Percentiles rank a stretch among this genome's conserved stretches.
Conservation (phyloP, 1,139 yeast species). For the Yamadazyma diospyri region DNA sequence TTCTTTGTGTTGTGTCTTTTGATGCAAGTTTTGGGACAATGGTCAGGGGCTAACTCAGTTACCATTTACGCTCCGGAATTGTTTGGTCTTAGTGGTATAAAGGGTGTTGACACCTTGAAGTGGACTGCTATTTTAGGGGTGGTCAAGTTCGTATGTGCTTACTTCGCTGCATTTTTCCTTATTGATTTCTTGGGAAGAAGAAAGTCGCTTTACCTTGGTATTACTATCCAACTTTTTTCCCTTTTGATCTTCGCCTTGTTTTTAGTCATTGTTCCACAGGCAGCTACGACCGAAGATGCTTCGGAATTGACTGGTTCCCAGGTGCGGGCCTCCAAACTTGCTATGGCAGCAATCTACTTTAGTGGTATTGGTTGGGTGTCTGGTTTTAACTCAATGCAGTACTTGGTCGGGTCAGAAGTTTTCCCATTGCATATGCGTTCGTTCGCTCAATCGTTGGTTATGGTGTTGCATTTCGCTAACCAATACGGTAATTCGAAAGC, state of each 20-base stretch:
- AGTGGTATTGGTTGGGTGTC: conserved; percentile 61
- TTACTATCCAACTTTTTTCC: conserved; percentile 29
- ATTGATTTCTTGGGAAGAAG: conserved; percentile 48
- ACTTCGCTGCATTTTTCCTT: conserved; percentile 43
- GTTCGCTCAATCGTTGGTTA: conserved; percentile 50
- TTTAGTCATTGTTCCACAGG: conserved; percentile 45
- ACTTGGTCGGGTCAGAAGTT: conserved; percentile 55
- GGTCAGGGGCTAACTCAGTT: conserved; percentile 41
- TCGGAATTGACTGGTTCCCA: conserved; percentile 27
- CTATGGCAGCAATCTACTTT: conserved; percentile 50
- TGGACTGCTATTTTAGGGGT: conserved; percentile 50
- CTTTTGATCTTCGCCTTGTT: conserved; percentile 43
- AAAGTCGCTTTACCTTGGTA: conserved; percentile 36
- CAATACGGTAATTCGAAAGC: conserved; percentile 63
- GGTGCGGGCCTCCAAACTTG: conserved; percentile 42
- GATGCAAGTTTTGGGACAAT: conserved; percentile 26
- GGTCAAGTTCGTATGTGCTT: conserved; percentile 43
- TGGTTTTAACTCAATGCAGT: conserved; percentile 61
- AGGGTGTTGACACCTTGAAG: conserved; percentile 32
- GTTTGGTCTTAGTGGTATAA: conserved; percentile 48
- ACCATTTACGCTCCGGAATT: conserved; percentile 57
- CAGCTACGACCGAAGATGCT: conserved; percentile 25
- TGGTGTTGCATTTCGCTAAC: conserved; percentile 57
- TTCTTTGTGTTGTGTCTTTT: conserved; percentile 29
- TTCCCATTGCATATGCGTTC: conserved; percentile 55